These are phyloP conservation scores for Melaleuca alternifolia DNA, from an alignment of 345 rosid species.

Conservation along the genomic window DNA sequence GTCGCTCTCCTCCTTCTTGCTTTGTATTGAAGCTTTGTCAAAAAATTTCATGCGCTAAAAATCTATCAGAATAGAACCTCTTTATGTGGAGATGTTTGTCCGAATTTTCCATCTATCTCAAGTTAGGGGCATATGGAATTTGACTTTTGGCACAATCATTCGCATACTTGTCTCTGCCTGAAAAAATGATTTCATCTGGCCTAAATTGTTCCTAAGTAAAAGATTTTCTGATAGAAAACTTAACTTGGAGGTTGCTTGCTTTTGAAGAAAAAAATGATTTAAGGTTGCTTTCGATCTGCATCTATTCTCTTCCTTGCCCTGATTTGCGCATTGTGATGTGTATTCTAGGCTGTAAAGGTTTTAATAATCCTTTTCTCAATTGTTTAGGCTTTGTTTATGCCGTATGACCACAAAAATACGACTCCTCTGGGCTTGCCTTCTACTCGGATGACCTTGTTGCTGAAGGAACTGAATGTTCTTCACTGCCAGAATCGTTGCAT, in stretches of 20 bases:
- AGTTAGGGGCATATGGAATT: neutral
- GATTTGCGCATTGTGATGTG: neutral
- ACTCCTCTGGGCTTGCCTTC: conserved; percentile 71
- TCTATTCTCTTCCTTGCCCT: too few species aligned
- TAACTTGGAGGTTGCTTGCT: neutral
- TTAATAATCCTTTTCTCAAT: neutral
- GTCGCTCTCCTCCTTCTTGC: neutral
- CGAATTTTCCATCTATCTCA: neutral
- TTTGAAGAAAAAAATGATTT: neutral
- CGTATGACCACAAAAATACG: conserved; percentile 86
- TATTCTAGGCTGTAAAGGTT: neutral
- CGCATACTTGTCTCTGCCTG: neutral
- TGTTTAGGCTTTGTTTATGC: conserved; percentile 89
- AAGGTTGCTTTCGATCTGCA: neutral
- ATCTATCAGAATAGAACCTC: neutral
- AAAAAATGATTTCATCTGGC: neutral
- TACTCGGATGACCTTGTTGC: conserved; percentile 50
- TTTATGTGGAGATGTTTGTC: neutral
- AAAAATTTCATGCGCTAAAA: neutral
- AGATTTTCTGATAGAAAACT: neutral
- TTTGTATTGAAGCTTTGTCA: neutral
- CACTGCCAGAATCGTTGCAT: conserved; percentile 81
- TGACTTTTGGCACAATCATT: neutral
- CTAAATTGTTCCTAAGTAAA: neutral
- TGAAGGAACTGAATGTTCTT: conserved; percentile 52